Evolutionary conservation across 139 green algal genomes (phyloP), one percentile per base, ranked within the genome.

Genomic region (Chlorella ohadii): DNA sequence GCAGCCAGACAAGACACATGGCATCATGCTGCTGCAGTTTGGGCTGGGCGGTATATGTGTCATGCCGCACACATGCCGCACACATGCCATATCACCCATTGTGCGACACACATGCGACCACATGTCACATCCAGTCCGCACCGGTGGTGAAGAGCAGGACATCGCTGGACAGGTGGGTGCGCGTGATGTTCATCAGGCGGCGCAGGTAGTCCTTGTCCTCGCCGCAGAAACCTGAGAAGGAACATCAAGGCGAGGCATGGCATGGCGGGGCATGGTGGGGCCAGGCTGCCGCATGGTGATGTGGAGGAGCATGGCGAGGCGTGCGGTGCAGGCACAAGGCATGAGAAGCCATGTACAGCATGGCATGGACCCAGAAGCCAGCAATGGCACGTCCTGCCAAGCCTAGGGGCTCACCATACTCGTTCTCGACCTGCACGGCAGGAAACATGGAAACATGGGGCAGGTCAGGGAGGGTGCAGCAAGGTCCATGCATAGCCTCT

Each of bases 361-460:
- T 20, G 28, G 23, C n/a, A 68, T 38, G n/a, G 63, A 28, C 36
- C 6, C 27, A 36, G 3, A 13, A 68, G 63, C 63, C 63, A 68
- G 1, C 16, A 19, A 59, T 68, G 28, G 63, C 63, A 68, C 31
- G 59, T 4, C 20, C 59, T 2, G 59, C 22, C 59, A 31, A 28
- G 13, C 17, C 59, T 13, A 16, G 25, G 25, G 28, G 5, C 28
- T 68, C 63, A 68, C 31, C 91, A 55, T 89, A 92, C 83, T 95
- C 92, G 71, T 95, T 95, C 55, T 95, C 92, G 19, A 95, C 71
- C 89, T 95, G 88, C 81, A 72, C 16, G n/a, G 61, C 19, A 33
- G 56, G 9, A 33, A 33, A 65, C 22, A 17, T 0, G 13, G 31
- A 3, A 19, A 59, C 5, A 12, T 59, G 17, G 23, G 23, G 36